Conservation (phyloP, 805 yeast genomes). For the Deakozyma indianensis region DNA sequence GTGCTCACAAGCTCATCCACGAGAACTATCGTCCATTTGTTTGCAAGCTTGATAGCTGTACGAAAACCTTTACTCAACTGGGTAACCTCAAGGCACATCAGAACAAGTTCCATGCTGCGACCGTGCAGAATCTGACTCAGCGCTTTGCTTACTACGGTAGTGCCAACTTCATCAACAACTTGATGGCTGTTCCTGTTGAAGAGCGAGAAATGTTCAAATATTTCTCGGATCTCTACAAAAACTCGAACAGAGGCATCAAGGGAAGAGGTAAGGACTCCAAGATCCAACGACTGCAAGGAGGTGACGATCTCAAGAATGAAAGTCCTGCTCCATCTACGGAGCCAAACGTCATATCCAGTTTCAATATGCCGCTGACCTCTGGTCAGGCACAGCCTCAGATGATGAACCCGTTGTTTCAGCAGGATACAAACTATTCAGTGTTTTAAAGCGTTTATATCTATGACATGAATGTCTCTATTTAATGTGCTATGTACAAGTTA, state of each 20-base stretch:
- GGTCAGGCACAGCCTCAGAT: background rate
- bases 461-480: too few relatives aligned
- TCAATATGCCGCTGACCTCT: background rate
- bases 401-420: background rate
- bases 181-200: constrained; percentile 34
- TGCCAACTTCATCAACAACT: constrained; percentile 7
- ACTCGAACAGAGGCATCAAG: constrained; percentile 79
- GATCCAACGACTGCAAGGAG: constrained; percentile 2
- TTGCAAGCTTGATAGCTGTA: constrained; percentile 71
- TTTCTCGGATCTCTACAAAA: constrained; percentile 70
- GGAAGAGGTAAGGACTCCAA: constrained; percentile 62
- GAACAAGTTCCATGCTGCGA: constrained; percentile 67
- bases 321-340: background rate
- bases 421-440: background rate
- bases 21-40: constrained; percentile 62
- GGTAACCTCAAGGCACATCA: constrained; percentile 93
- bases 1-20: constrained; percentile 78
- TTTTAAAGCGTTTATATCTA: too few relatives aligned
- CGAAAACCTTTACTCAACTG: constrained; percentile 75
- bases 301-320: background rate
- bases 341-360: background rate
- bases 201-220: constrained; percentile 63
- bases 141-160: constrained; percentile 21
- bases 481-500: too few relatives aligned
- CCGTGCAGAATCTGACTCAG: constrained; percentile 52